Evolutionary conservation across 2,329 filamentous ascomycete species (phyloP), one percentile per base, ranked within the genome.

Genomic region (Bipolaris zeicola): DNA sequence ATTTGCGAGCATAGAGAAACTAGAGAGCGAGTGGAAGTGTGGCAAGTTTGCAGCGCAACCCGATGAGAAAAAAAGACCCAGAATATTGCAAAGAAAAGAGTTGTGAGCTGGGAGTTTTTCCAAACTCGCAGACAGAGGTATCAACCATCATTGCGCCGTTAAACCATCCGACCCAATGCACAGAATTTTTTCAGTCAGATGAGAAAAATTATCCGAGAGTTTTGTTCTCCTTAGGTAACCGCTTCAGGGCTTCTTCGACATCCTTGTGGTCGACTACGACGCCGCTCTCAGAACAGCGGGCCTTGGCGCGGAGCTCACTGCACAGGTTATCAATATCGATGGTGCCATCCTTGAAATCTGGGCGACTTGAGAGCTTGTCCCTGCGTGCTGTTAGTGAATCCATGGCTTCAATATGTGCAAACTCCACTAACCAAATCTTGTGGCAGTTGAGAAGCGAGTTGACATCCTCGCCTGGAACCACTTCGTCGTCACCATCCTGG

Each of bases 241-340:
- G 79, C 68, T 79, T 77, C 50, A 82, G 74, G 5, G 80, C 79
- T 37, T 77, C 85, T 71, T 96, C 90, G 67, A 98, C 96, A 69
- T 98, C 93, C 52, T 87, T 86, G 78, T 96, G 88, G 60, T 92
- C 89, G 22, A 99, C 90, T 16, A 96, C 91, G 11, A 96, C 91
- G 14, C 95, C 94, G 16, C 84, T 89, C 65, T 96, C 91, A 0
- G 92, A 96, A 76, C 95, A 99, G 73, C 94, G 95, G 55, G 95
- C 95, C 80, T 99, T 99, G 75, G 93, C 91, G 63, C 94, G 91
- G 13, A 99, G 85, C 73, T 99, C 93, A 4, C 89, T 90, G 79
- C 95, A 99, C 22, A 99, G 84, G 33, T 89, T 88, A 72, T 99
- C 95, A 46, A 99, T 89, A 65, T 99, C 95, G 63, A 98, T 92